Evolutionary conservation across 139 green algal species (phyloP), one percentile per base, ranked within the genome.

Genomic region (Trebouxia sp.): DNA sequence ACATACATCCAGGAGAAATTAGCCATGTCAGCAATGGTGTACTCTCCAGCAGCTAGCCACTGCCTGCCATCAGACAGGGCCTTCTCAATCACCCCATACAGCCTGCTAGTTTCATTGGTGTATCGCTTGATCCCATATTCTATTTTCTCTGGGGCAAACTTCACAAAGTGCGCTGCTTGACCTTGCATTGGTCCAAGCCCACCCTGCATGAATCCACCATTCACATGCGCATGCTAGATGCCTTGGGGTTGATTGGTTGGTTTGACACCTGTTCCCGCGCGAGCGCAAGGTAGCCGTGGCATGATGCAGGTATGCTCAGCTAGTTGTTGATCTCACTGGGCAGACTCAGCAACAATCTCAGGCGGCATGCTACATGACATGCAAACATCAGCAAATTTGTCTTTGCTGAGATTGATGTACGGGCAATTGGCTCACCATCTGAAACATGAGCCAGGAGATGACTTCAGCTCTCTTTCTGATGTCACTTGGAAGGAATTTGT

Each of bases 21-120:
- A 24, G 87, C 85, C 17, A 90, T 81, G 65, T 87, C 83, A 12
- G 86, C 81, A 42, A 91, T 87, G 62, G 56, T 87, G 80, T 85
- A 89, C 42, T 84, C 38, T 9, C 77, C 79, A 10, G 43, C 83
- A 20, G 85, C 85, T 50, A 91, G 83, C 77, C 76, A 91, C 55
- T 87, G 74, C 14, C 79, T 70, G 42, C 39, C 48, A 47, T 80
- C 56, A 38, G 42, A 65, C 26, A 84, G 56, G 11, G 37, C 12
- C 11, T 69, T 51, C 32, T 87, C 82, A 69, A 89, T 48, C 11
- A 87, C 79, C 12, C 39, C 37, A 55, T 80, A 80, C 3, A 80
- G 75, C 32, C 75, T 41, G 24, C 83, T 79, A 5, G 80, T 88
- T 78, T 91, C 87, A 14, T 86, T 83, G 12, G 76, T 45, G 65